Evolutionary conservation across 768 basidiomycete genomes (phyloP).

Genomic region (Mycena olivaceomarginata): DNA sequence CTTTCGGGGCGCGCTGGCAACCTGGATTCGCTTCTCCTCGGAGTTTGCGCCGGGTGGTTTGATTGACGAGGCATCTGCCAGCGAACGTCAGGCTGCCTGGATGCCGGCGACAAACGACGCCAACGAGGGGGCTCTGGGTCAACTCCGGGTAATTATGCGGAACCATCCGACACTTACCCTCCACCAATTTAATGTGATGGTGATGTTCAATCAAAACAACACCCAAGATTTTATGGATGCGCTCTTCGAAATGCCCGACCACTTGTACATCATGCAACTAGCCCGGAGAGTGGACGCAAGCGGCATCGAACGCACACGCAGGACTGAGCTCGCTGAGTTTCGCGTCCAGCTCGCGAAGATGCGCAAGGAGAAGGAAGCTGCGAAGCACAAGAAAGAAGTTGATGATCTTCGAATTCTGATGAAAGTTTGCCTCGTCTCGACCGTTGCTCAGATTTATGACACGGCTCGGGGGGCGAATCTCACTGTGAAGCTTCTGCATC

Average conservation of each 20-base stretch:
- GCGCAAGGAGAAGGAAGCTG: background rate
- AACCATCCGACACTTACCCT: constrained; percentile 4
- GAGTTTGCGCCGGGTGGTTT: background rate
- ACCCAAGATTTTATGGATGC: constrained; percentile 28
- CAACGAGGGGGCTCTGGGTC: background rate
- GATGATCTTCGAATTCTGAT: constrained; percentile 1
- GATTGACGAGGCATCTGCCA: background rate
- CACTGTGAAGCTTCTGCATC: too few species aligned
- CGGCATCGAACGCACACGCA: background rate
- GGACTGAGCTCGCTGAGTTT: constrained; percentile 11
- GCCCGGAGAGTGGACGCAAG: constrained; percentile 7
- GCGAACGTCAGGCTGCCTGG: background rate
- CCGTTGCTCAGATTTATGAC: too few species aligned
- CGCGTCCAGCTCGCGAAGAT: background rate
- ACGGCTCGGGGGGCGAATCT: too few species aligned
- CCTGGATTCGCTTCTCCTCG: too few species aligned
- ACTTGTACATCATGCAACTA: constrained; percentile 12
- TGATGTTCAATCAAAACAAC: constrained; percentile 14
- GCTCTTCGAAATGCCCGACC: background rate
- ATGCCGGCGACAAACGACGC: background rate
- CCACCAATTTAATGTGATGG: constrained; percentile 15
- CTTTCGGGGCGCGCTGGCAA: too few species aligned
- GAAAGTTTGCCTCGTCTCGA: too few species aligned
- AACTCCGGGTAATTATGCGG: background rate
- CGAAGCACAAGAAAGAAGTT: constrained; percentile 18